phyloP scores from a whole-genome alignment of 768 basidiomycete species.

The Auriscalpium vulgare region DNA sequence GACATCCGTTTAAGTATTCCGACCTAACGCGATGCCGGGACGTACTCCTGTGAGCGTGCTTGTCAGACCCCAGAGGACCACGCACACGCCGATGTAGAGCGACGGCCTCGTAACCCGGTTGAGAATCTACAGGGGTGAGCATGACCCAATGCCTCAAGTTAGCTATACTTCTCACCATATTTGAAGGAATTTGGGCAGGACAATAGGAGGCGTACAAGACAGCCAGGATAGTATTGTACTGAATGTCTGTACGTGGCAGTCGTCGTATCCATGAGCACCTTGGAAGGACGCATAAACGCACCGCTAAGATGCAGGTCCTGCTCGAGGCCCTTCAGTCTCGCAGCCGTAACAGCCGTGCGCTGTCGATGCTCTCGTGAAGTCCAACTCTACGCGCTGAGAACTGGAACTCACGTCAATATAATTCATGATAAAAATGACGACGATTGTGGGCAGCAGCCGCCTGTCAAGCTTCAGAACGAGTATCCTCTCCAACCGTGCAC shows the following conservation, averaged over 20 bases:
- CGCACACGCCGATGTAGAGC: constrained; percentile 51
- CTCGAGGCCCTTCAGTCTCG: constrained; percentile 33
- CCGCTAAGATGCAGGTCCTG: constrained; percentile 23
- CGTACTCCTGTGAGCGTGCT: constrained; percentile 56
- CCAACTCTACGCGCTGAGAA: neutral
- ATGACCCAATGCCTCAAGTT: neutral
- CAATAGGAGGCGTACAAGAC: constrained; percentile 52
- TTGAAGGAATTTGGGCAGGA: constrained; percentile 59
- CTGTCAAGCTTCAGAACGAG: constrained; percentile 51
- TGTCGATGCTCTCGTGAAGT: constrained; percentile 3
- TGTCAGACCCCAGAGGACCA: constrained; percentile 55
- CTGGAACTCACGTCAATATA: constrained; percentile 48
- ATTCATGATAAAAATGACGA: constrained; percentile 58
- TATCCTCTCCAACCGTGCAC: constrained; percentile 18
- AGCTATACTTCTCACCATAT: constrained; percentile 37
- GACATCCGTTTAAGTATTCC: too few species aligned
- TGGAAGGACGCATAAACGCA: neutral
- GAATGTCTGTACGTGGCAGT: constrained; percentile 29
- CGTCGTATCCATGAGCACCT: neutral
- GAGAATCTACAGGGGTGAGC: neutral
- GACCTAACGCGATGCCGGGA: neutral
- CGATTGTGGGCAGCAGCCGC: constrained; percentile 48
- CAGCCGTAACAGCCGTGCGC: constrained; percentile 32
- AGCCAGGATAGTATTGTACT: constrained; percentile 45
- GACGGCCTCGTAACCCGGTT: constrained; percentile 37